phyloP scores from a whole-genome alignment of 441 rosid species.

The Caryocar brasiliense region DNA sequence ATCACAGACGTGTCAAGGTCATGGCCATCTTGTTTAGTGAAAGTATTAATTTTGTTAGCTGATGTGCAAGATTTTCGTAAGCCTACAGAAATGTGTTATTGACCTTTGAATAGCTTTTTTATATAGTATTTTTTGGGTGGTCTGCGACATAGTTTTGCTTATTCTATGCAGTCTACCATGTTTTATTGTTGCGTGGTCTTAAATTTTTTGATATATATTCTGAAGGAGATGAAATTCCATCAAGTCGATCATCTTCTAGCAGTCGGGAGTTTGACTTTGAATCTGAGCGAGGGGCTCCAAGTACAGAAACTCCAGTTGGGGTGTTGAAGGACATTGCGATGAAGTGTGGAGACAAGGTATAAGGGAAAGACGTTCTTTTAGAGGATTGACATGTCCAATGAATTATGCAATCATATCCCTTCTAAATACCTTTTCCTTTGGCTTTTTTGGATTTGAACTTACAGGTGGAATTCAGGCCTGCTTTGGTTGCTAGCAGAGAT shows the following conservation, averaged over 20 bases:
- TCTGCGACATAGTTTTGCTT: not conserved
- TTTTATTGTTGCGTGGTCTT: constrained; percentile 11
- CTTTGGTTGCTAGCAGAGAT: constrained; percentile 57
- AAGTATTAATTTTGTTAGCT: too few relatives aligned
- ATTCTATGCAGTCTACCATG: not conserved
- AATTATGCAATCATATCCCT: not conserved
- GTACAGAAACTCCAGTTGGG: constrained; percentile 51
- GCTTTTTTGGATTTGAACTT: constrained; percentile 13
- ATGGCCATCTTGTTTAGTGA: not conserved
- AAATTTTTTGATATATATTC: constrained; percentile 8
- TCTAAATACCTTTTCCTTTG: not conserved
- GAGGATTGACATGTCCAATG: not conserved
- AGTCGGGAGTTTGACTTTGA: constrained; percentile 60
- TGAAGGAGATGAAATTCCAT: constrained; percentile 56
- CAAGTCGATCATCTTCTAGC: constrained; percentile 48
- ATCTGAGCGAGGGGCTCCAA: constrained; percentile 43
- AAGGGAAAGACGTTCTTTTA: not conserved
- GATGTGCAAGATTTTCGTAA: too few relatives aligned
- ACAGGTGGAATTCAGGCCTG: constrained; percentile 76
- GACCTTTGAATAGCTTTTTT: too few relatives aligned
- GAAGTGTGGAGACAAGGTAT: constrained; percentile 87
- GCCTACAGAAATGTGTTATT: too few relatives aligned
- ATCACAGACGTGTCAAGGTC: too few relatives aligned
- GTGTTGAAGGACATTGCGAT: constrained; percentile 69
- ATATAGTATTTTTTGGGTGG: too few relatives aligned